Evolutionary conservation across 1,284 basidiomycete genomes (phyloP), one percentile per base, ranked within the genome.

Genomic region (Melampsora americana): DNA sequence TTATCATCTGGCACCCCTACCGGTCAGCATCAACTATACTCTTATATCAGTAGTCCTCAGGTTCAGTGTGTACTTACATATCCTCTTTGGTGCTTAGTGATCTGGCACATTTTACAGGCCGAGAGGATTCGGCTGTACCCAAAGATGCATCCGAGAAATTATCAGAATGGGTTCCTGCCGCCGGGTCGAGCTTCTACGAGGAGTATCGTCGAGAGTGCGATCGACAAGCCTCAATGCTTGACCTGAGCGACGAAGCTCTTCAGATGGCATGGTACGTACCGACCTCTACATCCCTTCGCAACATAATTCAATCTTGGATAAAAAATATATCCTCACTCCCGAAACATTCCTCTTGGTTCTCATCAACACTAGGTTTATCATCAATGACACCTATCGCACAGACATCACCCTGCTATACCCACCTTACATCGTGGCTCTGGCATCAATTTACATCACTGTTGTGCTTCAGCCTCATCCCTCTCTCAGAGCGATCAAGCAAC

Each of bases 311-410:
- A 0, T 23, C 14, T 23, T 9, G 2, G 12, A 48, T 66, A 26
- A 12, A 42, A 12, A 1, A 42, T 42, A 1, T 12, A 5, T 42
- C 39, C 4, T 42, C 1, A 12, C 39, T 42, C 1, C 6, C 39
- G 11, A 42, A 42, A 42, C 39, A 12, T 12, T 2, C 44, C 42
- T 14, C 1, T 5, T 20, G 5, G 48, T 1, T 9, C 7, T 2
- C 42, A 0, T 39, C 35, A 48, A 32, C 67, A 18, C 59, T 50
- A 95, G 93, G 92, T 93, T 95, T 82, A 88, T 97, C 79, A 89
- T 98, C 81, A 99, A 98, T 84, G 96, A 99, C 83, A 93, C 91
- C 0, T 98, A 94, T 82, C 89, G 93, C 68, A 93, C 92, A 1
- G 91, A 95, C 72, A 85, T 98, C 14, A 92, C 92, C 79, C 88